These are phyloP conservation scores for Xylaria sp. DNA, from an alignment of 2,329 filamentous ascomycete genomes.

Conservation along the genomic window DNA sequence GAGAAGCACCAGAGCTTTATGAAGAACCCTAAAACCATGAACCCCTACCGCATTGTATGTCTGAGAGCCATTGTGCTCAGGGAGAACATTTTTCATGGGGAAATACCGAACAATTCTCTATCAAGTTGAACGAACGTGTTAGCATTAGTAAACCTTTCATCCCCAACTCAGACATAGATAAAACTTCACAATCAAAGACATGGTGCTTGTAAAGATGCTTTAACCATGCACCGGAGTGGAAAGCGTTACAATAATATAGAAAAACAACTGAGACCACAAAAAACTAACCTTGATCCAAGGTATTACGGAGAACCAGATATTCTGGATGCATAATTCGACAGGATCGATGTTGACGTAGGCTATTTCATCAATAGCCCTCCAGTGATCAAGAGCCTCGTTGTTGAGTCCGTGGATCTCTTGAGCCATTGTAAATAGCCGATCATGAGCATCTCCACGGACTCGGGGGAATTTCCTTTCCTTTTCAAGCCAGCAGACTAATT, in stretches of 20 bases:
- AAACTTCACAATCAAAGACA: neutral
- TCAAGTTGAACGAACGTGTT: neutral
- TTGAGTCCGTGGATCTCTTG: constrained; percentile 25
- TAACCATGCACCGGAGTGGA: neutral
- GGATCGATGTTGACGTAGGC: constrained; percentile 29
- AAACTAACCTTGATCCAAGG: constrained; percentile 31
- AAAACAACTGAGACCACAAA: constrained; percentile 7
- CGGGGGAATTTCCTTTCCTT: constrained; percentile 27
- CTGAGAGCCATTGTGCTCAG: neutral
- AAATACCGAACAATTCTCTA: constrained; percentile 5
- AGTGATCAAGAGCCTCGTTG: constrained; percentile 33
- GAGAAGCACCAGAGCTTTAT: constrained; percentile 3
- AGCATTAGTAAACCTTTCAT: neutral
- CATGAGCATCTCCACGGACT: constrained; percentile 28
- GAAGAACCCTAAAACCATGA: neutral
- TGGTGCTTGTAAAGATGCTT: neutral
- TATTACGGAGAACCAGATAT: constrained; percentile 23
- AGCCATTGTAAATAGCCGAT: constrained; percentile 23
- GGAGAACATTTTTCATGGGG: neutral
- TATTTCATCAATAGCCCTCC: constrained; percentile 39
- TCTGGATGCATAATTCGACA: constrained; percentile 37
- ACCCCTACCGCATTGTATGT: neutral
- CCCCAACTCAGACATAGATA: neutral
- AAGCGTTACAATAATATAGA: neutral
- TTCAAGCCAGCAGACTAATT: constrained; percentile 16